These are phyloP conservation scores for Curvularia hawaiiensis DNA, from an alignment of 2,329 filamentous ascomycete species.

Conservation along the genomic window DNA sequence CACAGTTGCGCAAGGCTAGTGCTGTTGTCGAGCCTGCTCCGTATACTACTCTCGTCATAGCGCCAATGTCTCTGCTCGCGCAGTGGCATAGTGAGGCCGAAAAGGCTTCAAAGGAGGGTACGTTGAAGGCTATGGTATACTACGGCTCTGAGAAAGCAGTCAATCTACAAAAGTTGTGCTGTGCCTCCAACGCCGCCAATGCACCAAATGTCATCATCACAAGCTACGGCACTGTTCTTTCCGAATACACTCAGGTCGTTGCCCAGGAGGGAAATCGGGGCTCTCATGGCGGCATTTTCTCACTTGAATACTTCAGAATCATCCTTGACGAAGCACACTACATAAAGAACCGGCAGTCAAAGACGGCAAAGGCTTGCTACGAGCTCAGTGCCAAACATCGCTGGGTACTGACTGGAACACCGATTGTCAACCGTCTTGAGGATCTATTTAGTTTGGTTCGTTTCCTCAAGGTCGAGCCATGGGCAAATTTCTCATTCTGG, in stretches of 20 bases:
- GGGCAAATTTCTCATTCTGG: slow-evolving; percentile 99
- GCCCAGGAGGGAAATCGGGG: slow-evolving; percentile 69
- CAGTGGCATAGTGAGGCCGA: slow-evolving; percentile 97
- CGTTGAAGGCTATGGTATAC: slow-evolving; percentile 84
- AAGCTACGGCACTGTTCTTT: slow-evolving; percentile 89
- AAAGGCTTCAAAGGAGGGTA: slow-evolving; percentile 84
- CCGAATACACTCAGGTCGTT: slow-evolving; percentile 80
- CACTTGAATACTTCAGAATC: slow-evolving; percentile 89
- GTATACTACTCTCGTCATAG: slow-evolving; percentile 91
- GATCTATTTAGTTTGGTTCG: slow-evolving; percentile 92
- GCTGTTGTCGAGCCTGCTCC: slow-evolving; percentile 70
- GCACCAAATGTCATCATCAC: slow-evolving; percentile 94
- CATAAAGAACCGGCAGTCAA: slow-evolving; percentile 86
- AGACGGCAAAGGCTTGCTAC: slow-evolving; percentile 94
- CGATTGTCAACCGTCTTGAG: slow-evolving; percentile 94
- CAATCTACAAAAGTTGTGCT: slow-evolving; percentile 81
- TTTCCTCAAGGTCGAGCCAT: slow-evolving; percentile 93
- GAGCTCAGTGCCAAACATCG: slow-evolving; percentile 83
- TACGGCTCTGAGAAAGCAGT: slow-evolving; percentile 85
- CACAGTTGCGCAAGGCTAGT: slow-evolving; percentile 64
- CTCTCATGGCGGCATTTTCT: slow-evolving; percentile 75
- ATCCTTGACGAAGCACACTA: slow-evolving; percentile 95
- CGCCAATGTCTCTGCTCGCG: slow-evolving; percentile 92
- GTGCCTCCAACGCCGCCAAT: slow-evolving; percentile 70
- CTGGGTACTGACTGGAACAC: slow-evolving; percentile 93